Conservation (phyloP, 2,329 filamentous ascomycete species). For the Curvularia sp. region DNA sequence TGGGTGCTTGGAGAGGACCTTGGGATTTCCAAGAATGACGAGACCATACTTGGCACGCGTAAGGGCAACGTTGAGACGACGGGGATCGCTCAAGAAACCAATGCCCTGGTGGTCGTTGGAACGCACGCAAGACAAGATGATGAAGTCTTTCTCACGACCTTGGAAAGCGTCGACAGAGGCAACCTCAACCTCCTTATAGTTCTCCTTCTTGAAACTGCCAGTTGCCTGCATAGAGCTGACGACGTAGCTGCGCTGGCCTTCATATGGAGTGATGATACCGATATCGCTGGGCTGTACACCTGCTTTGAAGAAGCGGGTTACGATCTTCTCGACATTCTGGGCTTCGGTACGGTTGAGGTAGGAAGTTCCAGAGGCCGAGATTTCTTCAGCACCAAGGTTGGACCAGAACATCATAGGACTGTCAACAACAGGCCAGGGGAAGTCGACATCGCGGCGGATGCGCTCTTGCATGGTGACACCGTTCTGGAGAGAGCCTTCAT, state of each 20-base stretch:
- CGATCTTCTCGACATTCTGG: conserved; percentile 97
- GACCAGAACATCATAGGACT: conserved; percentile 99
- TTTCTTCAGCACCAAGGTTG: conserved; percentile 96
- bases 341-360: conserved; percentile 98
- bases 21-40: conserved; percentile 96
- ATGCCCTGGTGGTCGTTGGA: conserved; percentile 99
- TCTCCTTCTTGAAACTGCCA: conserved; percentile 96
- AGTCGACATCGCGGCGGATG: conserved; percentile 91
- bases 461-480: conserved; percentile 90
- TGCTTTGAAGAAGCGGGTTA: conserved; percentile 98
- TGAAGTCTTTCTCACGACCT: conserved; percentile 98
- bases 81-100: conserved; percentile 96
- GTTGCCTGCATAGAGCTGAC: conserved; percentile 99
- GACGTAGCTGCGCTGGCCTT: conserved; percentile 97
- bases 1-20: conserved; percentile 96
- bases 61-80: conserved; percentile 94
- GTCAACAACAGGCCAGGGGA: conserved; percentile 94
- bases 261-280: conserved; percentile 97
- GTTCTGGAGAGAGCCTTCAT: conserved; percentile 95
- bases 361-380: conserved; percentile 95
- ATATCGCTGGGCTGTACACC: conserved; percentile 93
- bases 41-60: conserved; percentile 97
- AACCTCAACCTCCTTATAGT: conserved; percentile 98
- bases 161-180: conserved; percentile 99
- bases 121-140: conserved; percentile 95